phyloP scores from a whole-genome alignment of 2,329 filamentous ascomycete species.

The Penicillium aurantiogriseum region DNA sequence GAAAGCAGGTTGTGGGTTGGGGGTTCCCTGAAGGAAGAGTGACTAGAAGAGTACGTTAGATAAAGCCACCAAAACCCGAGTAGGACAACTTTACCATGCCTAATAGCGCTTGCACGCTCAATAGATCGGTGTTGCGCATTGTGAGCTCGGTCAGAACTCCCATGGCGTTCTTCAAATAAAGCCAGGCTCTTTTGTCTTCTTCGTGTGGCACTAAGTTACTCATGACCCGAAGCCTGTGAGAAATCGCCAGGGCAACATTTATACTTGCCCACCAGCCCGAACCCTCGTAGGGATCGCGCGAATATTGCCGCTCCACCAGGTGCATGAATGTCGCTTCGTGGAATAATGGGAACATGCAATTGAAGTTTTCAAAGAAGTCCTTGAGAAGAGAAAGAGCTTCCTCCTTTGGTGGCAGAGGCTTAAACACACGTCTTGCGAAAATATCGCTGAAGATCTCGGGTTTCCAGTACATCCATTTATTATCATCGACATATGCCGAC shows the following conservation, averaged over 20 bases:
- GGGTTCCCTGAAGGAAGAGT: conserved; percentile 91
- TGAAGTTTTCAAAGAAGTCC: conserved; percentile 98
- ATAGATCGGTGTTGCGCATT: conserved; percentile 91
- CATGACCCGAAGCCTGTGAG: conserved; percentile 89
- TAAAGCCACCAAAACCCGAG: not conserved
- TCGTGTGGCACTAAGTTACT: conserved; percentile 86
- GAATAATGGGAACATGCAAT: conserved; percentile 96
- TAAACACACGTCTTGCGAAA: conserved; percentile 81
- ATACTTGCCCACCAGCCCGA: conserved; percentile 98
- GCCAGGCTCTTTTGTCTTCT: conserved; percentile 93
- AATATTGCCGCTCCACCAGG: conserved; percentile 90
- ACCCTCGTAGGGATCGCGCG: conserved; percentile 84
- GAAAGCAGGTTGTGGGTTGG: conserved; percentile 92
- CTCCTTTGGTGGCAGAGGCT: conserved; percentile 76
- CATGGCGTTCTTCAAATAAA: conserved; percentile 94
- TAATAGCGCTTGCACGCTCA: conserved; percentile 90
- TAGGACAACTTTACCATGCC: conserved; percentile 64
- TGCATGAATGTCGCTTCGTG: conserved; percentile 99
- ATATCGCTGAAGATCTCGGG: conserved; percentile 95
- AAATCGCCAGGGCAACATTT: conserved; percentile 90
- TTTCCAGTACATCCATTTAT: conserved; percentile 97
- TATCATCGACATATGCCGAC: conserved; percentile 84
- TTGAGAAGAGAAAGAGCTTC: conserved; percentile 84
- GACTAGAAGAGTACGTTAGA: conserved; percentile 48
- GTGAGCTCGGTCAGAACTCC: conserved; percentile 88